These are phyloP conservation scores for Eucalyptus fibrosa DNA, from an alignment of 345 rosid species.

Conservation along the genomic window DNA sequence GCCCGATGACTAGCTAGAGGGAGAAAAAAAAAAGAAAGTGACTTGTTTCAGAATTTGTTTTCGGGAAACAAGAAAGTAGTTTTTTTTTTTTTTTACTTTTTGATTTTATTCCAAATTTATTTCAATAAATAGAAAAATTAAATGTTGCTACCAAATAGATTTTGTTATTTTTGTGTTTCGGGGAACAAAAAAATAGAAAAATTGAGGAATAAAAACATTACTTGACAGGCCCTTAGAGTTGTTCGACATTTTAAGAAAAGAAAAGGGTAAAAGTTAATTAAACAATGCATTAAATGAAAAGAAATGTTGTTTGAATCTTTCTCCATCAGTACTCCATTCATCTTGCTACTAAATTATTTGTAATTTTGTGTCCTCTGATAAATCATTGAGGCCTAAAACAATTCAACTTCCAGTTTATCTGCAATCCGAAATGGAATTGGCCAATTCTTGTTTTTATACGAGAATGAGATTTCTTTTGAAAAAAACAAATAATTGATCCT, in stretches of 20 bases:
- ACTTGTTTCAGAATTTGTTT: too few relatives aligned
- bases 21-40: too few relatives aligned
- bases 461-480: neutral
- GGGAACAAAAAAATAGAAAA: accelerated
- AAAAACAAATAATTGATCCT: neutral
- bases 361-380: neutral
- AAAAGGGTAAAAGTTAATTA: neutral
- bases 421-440: accelerated
- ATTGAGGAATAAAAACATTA: accelerated
- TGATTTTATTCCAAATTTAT: too few relatives aligned
- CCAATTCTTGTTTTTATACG: neutral
- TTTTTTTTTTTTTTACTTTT: too few relatives aligned
- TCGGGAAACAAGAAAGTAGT: too few relatives aligned
- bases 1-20: accelerated
- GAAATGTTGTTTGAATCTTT: neutral
- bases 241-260: neutral
- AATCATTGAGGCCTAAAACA: neutral
- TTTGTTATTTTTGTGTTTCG: accelerated
- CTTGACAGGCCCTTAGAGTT: accelerated
- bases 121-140: too few relatives aligned
- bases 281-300: neutral
- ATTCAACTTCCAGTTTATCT: neutral
- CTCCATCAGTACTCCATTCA: neutral
- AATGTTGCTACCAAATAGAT: too few relatives aligned
- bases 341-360: neutral